phyloP scores from a whole-genome alignment of 1,284 basidiomycete species.

The Baeospora myosura region DNA sequence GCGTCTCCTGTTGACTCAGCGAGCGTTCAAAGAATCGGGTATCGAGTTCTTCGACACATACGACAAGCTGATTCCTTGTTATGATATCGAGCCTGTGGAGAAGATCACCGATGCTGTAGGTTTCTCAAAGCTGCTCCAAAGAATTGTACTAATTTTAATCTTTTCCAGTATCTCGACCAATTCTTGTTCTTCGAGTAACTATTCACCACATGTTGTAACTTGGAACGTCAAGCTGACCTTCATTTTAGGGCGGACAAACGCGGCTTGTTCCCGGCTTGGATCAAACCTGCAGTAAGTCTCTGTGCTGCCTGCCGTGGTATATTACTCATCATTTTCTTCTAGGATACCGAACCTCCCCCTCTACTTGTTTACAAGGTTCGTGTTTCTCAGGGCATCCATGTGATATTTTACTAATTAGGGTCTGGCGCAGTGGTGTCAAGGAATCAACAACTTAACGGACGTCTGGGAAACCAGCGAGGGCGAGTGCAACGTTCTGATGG shows the following conservation, averaged over 20 bases:
- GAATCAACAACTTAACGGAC: slow-evolving; percentile 89
- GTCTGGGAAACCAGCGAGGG: slow-evolving; percentile 97
- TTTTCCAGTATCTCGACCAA: slow-evolving; percentile 75
- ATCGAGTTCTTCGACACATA: slow-evolving; percentile 94
- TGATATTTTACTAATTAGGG: slow-evolving; percentile 7
- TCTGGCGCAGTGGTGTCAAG: slow-evolving; percentile 72
- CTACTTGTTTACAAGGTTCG: slow-evolving; percentile 89
- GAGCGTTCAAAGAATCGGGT: slow-evolving; percentile 96
- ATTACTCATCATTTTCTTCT: slow-evolving; percentile 11
- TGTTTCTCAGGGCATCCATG: slow-evolving; percentile 5
- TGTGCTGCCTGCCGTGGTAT: not conserved
- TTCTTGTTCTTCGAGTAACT: slow-evolving; percentile 76
- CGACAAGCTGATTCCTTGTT: slow-evolving; percentile 95
- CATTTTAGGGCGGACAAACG: slow-evolving; percentile 95
- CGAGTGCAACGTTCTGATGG: slow-evolving; percentile 96
- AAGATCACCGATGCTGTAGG: slow-evolving; percentile 93
- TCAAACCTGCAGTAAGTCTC: slow-evolving; percentile 73
- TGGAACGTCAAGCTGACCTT: slow-evolving; percentile 23
- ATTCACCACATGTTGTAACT: slow-evolving; percentile 7
- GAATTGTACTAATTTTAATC: slow-evolving; percentile 15
- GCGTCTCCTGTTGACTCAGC: slow-evolving; percentile 87
- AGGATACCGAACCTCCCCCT: slow-evolving; percentile 92
- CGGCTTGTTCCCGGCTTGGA: slow-evolving; percentile 94
- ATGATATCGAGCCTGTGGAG: slow-evolving; percentile 97
- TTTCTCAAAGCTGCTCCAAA: slow-evolving; percentile 11